phyloP scores from a whole-genome alignment of 495 filamentous ascomycete species.

The Schizothecium vesticola region DNA sequence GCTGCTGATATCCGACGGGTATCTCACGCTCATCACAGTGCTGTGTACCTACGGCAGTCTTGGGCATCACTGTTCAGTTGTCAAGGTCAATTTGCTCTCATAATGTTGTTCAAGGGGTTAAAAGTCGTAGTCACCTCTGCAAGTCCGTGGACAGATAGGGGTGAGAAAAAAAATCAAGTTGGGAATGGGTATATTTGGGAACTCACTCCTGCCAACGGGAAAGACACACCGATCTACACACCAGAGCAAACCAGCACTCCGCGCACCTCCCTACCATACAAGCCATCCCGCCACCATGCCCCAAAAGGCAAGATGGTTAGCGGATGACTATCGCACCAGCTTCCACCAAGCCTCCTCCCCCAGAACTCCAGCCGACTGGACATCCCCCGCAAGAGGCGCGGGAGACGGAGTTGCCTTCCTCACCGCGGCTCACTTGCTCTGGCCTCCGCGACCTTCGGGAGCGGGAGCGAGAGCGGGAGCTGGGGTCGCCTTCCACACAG shows the following conservation, averaged over 20 bases:
- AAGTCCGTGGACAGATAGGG: not conserved
- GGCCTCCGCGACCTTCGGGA: no score
- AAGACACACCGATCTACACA: no score
- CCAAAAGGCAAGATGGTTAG: not conserved
- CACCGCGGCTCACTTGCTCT: no score
- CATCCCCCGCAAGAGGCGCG: no score
- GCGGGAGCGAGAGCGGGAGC: no score
- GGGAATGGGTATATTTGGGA: not conserved
- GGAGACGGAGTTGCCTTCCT: no score
- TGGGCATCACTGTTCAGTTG: not conserved
- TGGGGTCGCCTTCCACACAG: no score
- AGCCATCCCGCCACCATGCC: not conserved
- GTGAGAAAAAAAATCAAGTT: not conserved
- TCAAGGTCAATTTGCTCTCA: not conserved
- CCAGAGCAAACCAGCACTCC: no score
- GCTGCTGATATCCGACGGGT: not conserved
- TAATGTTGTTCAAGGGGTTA: not conserved
- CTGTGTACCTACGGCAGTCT: not conserved
- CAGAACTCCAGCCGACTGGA: no score
- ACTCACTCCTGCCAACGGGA: not conserved
- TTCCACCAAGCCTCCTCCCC: not conserved
- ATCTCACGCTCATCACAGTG: not conserved
- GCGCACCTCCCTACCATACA: not conserved
- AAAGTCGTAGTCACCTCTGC: not conserved
- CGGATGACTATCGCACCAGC: not conserved